Evolutionary conservation across 345 rosid species (phyloP), one percentile per base, ranked within the genome.

Genomic region (Noccaea bulbosa): DNA sequence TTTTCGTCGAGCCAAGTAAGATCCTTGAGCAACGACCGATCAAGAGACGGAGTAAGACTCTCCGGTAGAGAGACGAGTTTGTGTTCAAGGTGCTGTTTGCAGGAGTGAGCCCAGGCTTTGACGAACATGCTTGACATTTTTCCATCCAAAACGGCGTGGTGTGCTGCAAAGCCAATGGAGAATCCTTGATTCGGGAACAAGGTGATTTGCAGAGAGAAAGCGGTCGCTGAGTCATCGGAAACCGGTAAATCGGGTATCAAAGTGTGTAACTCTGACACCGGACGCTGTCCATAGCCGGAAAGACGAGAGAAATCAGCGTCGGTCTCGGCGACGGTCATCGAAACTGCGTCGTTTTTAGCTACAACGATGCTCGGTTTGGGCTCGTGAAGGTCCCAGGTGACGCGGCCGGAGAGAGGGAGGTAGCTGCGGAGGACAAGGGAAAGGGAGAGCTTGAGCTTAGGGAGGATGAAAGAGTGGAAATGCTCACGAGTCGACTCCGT

Each of bases 101-200:
- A 76, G 1, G 69, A 3, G 61, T 69, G 50, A 64, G 80, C 83
- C 83, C 83, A 76, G 5, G 83, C 69, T 57, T 53, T 72, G 17
- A 80, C 10, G 24, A 76, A 80, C 37, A 12, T 46, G 32, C 37
- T 54, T 39, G 55, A 6, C 11, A 49, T 41, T 32, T 51, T 64
- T 0, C 79, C 79, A 10, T 79, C 82, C n/a, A 61, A 11, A 14
- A 48, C 70, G 3, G 62, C 70, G 12, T 79, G 79, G 35, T 71
- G 71, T 34, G 24, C 45, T 8, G 52, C 7, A 0, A 61, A 8
- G 4, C 79, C 77, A 2, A 79, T 41, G 55, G 74, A 46, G 20
- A 75, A 53, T 8, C 79, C 82, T 0, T 39, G 52, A 20, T 66
- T 7, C 0, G 79, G 77, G 45, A 75, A 75, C 11, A 71, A 24